Base-by-base conservation (phyloP, 75 land plant species). In the Adiantum capillusveneris region DNA sequence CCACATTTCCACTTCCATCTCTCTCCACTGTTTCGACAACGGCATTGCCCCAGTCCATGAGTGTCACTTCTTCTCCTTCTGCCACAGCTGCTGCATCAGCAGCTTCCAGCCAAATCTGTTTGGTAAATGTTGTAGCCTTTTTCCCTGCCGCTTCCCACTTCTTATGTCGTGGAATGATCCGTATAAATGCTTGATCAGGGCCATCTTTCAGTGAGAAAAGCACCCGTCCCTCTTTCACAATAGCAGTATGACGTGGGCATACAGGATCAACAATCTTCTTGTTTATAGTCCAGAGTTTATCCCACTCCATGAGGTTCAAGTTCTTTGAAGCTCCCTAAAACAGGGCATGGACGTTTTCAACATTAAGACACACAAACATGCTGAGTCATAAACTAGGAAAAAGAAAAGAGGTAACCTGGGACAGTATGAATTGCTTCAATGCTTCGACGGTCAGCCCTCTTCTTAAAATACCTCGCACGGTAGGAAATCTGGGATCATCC, bases 1-100 rank as follows among this genome's bases (percentile, higher is more conserved):
- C 68, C 14, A 88, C 54, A 30, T 49, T 66, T 2, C 89, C 94
- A 56, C 74, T 53, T 21, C 61, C 53, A 61, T 92, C 89, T 62
- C 74, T 85, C 34, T 73, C 64, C 11, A 84, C 69, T 57, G 75
- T 73, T 22, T 80, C 70, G 9, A 92, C 62, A 7, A 85, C 82
- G 0, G 94, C 94, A 76, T 92, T 92, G 2, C 97, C 97, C 97
- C 97, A 92, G 57, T 92, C 97, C 94, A 85, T 92, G 5, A 92
- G 62, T 3, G 94, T 92, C 12, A 92, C 69, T 60, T 92, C 97
- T 69, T 92, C 97, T 19, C 88, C 82, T n/a, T 57, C 77, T 18
- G 84, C 67, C 37, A 92, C 65, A 22, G 70, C 63, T 0, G 63
- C 56, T 17, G 82, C 97, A 85, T 92, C 97, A 51, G 72, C 80